These are phyloP conservation scores for Buddleja alternifolia DNA, from an alignment of 257 asterid genomes.

Conservation along the genomic window DNA sequence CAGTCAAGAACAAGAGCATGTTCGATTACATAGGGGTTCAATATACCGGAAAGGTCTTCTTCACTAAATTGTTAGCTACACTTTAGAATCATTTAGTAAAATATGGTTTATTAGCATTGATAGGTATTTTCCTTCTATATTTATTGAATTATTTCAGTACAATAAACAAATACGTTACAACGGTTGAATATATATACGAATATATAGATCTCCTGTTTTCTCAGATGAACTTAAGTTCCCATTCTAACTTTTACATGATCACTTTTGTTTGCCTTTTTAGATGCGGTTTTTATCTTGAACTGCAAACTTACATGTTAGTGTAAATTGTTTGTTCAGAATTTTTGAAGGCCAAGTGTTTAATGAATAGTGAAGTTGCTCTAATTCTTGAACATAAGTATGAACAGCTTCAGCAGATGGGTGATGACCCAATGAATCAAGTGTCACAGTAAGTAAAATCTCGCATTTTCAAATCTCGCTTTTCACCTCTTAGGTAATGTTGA, in stretches of 20 bases:
- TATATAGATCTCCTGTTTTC: background rate
- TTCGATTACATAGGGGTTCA: background rate
- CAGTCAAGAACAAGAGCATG: background rate
- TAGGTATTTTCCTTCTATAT: background rate
- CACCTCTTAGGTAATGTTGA: background rate
- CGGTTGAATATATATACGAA: background rate
- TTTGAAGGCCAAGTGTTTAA: slow-evolving; percentile 90
- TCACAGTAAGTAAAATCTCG: slow-evolving; percentile 66
- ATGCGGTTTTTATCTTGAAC: slow-evolving; percentile 10
- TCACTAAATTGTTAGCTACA: background rate
- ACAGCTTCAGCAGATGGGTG: slow-evolving; percentile 95
- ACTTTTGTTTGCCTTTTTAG: background rate
- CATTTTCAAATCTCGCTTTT: background rate
- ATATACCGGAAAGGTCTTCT: background rate
- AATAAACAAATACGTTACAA: background rate
- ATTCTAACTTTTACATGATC: background rate
- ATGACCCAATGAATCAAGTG: slow-evolving; percentile 85
- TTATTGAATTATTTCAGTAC: slow-evolving; percentile 1
- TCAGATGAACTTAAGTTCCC: background rate
- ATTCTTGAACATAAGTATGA: slow-evolving; percentile 93
- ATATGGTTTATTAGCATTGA: background rate
- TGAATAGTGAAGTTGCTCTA: slow-evolving; percentile 92
- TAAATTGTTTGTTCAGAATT: slow-evolving; percentile 50
- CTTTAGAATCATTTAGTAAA: background rate
- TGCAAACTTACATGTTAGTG: slow-evolving; percentile 12